Base-by-base conservation (phyloP, 2,329 filamentous ascomycete genomes). In the Seiridium unicorne region DNA sequence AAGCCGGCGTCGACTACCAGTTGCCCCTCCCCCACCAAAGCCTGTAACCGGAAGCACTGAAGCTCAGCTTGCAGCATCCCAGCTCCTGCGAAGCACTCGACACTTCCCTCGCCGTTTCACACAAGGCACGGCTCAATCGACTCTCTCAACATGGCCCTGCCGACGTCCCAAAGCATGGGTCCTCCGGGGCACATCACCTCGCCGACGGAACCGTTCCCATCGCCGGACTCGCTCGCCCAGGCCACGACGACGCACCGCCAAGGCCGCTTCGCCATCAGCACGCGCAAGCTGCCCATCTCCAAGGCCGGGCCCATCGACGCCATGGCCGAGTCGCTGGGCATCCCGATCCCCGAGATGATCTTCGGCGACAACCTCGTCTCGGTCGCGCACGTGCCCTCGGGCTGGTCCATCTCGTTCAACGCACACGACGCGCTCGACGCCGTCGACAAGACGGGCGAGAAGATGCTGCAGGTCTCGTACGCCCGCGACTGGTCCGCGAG, bases 341-440 rank as follows among this genome's bases (percentile, higher is more conserved):
- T 99, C 71, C 88, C 94, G 18, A 87, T 94, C 46, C 95, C 95
- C 7, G 95, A 99, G 79, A 99, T 99, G 95, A 99, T 99, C 65
- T 99, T 99, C 72, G 95, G 95, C 63, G 93, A 99, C 80, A 99
- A 99, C 75, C 80, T 90, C 60, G 88, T 96, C 46, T 79, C 85
- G 5, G 83, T 99, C 62, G 81, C 87, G 57, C 92, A 98, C 77
- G 63, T 78, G n/a, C 82, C 84, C 26, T 87, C 84, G n/a, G 86
- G 87, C 49, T 99, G 93, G 92, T 80, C 81, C 49, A 81, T 98
- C 63, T 78, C 83, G 57, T 99, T 98, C 81, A 89, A 89, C 72
- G 90, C 95, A 31, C 90, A 88, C 68, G 92, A 94, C 72, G 95
- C 94, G 32, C 83, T 99, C 64, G 92, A 97, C 75, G 82, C 83